phyloP scores from a whole-genome alignment of 129 eudicot species.

The Flaveria trinervia region DNA sequence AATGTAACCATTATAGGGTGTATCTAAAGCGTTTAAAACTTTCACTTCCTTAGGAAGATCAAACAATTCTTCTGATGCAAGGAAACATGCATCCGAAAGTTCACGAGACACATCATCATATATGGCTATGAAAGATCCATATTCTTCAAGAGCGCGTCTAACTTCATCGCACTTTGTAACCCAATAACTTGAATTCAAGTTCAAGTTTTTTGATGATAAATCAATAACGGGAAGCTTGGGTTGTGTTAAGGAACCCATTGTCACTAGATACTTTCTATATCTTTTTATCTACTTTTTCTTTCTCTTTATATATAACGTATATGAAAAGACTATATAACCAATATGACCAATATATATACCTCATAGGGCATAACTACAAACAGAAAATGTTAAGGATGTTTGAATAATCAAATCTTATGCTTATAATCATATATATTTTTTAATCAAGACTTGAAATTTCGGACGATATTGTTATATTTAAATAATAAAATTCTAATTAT shows the following conservation, averaged over 20 bases:
- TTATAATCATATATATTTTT: neutral
- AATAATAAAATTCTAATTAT: too few species aligned
- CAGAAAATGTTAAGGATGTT: too few species aligned
- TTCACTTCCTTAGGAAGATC: slow-evolving; percentile 46
- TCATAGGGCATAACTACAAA: too few species aligned
- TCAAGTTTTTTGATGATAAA: slow-evolving; percentile 24
- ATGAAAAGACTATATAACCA: too few species aligned
- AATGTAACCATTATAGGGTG: slow-evolving; percentile 41
- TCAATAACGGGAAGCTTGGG: slow-evolving; percentile 46
- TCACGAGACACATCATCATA: slow-evolving; percentile 34
- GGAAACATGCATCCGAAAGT: slow-evolving; percentile 32
- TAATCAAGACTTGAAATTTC: neutral
- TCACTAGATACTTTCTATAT: neutral
- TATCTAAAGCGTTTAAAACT: slow-evolving; percentile 19
- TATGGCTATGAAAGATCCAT: slow-evolving; percentile 45
- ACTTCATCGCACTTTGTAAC: slow-evolving; percentile 29
- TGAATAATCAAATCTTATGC: neutral
- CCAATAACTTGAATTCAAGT: slow-evolving; percentile 37
- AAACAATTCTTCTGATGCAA: slow-evolving; percentile 35
- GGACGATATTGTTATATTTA: neutral
- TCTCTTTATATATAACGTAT: too few species aligned
- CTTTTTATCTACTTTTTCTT: too few species aligned
- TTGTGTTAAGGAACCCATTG: slow-evolving; percentile 11
- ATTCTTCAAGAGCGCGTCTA: slow-evolving; percentile 43
- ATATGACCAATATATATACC: too few species aligned